Conservation (phyloP, 306 rosid species). For the Sindora glabra region DNA sequence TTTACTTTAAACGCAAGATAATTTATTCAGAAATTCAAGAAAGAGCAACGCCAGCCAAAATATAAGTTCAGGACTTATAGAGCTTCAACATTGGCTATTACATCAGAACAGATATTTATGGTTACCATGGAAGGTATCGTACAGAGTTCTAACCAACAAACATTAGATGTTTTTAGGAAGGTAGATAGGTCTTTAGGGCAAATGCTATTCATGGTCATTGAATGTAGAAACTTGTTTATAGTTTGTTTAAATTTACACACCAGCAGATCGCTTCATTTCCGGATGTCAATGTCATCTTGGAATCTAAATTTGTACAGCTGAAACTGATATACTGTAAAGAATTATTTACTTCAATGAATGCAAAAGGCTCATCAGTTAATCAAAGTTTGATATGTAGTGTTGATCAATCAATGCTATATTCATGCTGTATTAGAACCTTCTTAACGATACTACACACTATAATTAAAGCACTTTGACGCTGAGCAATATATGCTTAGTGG, state of each 20-base stretch:
- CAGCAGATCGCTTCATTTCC: slow-evolving; percentile 7
- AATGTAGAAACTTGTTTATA: slow-evolving; percentile 6
- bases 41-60: neutral
- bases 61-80: slow-evolving; percentile 2
- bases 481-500: too few relatives aligned
- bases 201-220: slow-evolving; percentile 11
- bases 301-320: slow-evolving; percentile 23
- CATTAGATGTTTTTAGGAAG: slow-evolving; percentile 12
- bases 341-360: slow-evolving; percentile 12
- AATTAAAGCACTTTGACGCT: too few relatives aligned
- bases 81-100: slow-evolving; percentile 12
- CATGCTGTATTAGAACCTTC: too few relatives aligned
- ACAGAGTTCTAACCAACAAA: slow-evolving; percentile 14
- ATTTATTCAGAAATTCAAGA: neutral
- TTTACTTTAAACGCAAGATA: neutral
- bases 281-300: slow-evolving; percentile 7
- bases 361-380: neutral
- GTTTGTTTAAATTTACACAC: slow-evolving; percentile 15
- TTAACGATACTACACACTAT: too few relatives aligned
- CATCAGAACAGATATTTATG: slow-evolving; percentile 6
- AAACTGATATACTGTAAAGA: slow-evolving; percentile 9
- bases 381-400: neutral
- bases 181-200: neutral
- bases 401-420: too few relatives aligned
- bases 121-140: slow-evolving; percentile 15